Evolutionary conservation across 805 yeast species (phyloP), one percentile per base, ranked within the genome.

Genomic region (Myxozyma nipponensis): DNA sequence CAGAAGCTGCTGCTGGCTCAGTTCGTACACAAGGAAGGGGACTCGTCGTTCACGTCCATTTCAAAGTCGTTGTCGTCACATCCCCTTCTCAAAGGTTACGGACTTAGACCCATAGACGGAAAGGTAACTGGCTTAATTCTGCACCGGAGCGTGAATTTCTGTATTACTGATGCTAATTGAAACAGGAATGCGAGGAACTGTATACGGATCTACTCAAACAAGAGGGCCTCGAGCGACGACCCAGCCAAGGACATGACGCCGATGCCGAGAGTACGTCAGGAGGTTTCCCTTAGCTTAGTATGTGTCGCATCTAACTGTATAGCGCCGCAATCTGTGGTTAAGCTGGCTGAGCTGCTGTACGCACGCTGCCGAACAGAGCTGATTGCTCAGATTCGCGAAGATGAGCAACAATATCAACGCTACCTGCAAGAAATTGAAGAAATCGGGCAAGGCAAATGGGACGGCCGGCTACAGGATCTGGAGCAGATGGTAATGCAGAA

Each of bases 381-480:
- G 4, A 38, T 54, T 7, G 44, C 40, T 15, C 61, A 63, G 45
- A 60, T 66, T 38, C 54, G 55, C 34, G 57, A 60, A 34, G 68
- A 59, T 13, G 78, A 75, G 52, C 54, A 57, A 30, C 65, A 62
- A 15, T 73, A 70, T 60, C 66, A 65, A 37, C 59, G 47, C 18
- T 68, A 67, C 39, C 64, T 66, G 40, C 57, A 58, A 10, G 77
- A 74, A 49, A 72, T 75, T 5, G 70, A 69, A 23, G 60, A 65
- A 56, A 72, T 75, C 15, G 75, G 72, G 44, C 62, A 63, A 34
- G 77, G 77, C 1, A 67, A 67, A 45, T 62, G 73, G 56, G 74
- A 72, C 39, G 70, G 69, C 26, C 64, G 67, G 35, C 57, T 63
- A 15, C 51, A 70, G n/a, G 56, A 57, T 9, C 26, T 47, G 36